Conservation (phyloP, 345 rosid species). For the Sapria himalayana region DNA sequence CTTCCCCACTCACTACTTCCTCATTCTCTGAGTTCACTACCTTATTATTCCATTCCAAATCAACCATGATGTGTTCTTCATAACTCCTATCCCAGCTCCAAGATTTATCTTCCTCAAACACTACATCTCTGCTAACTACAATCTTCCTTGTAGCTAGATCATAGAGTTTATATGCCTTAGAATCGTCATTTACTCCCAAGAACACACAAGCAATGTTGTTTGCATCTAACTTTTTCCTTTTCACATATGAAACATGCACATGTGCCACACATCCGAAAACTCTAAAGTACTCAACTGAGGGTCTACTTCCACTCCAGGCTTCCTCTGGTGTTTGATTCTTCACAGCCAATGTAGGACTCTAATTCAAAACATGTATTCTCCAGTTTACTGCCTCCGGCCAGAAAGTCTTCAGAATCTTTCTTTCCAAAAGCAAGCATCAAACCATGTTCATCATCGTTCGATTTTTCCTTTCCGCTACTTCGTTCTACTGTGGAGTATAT, state of each 20-base stretch:
- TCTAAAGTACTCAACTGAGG: background rate
- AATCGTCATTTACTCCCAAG: conserved; percentile 3
- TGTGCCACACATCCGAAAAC: conserved; percentile 1
- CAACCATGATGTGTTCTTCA: background rate
- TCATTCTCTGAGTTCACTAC: background rate
- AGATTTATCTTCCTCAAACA: conserved; percentile 2
- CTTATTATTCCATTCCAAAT: background rate
- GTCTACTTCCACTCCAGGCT: background rate
- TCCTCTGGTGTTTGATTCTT: background rate
- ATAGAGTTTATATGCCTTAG: conserved; percentile 5
- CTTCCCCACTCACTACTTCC: conserved; percentile 1
- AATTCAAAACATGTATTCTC: too few species aligned
- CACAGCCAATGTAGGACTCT: background rate
- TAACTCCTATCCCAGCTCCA: conserved; percentile 1
- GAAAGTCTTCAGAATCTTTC: background rate
- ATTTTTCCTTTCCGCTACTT: background rate
- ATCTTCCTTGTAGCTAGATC: background rate
- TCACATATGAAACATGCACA: conserved; percentile 1
- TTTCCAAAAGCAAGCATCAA: background rate
- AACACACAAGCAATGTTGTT: conserved; percentile 1
- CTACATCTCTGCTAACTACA: conserved; percentile 2
- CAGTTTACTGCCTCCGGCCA: background rate
- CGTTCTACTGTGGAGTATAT: background rate
- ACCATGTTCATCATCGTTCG: background rate
- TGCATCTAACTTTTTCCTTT: conserved; percentile 1